Evolutionary conservation across 2,329 filamentous ascomycete species (phyloP).

Genomic region (Berkeleyomyces rouxiae): DNA sequence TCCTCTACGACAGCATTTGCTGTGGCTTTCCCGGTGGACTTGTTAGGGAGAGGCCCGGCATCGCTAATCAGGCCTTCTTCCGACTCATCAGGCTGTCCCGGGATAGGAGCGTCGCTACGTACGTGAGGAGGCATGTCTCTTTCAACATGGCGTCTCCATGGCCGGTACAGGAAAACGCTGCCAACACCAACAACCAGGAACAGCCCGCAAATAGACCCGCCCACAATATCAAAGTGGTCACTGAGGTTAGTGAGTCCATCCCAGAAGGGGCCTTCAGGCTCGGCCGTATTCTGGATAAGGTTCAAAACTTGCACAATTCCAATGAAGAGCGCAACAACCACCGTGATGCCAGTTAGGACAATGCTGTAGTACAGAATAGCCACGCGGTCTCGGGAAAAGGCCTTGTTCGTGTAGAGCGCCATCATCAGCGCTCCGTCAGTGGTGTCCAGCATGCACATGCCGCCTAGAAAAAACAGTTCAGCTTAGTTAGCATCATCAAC

Average conservation of each 20-base stretch:
- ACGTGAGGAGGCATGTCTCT: slow-evolving; percentile 19
- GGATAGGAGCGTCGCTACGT: not conserved
- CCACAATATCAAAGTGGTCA: slow-evolving; percentile 73
- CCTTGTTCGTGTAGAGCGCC: slow-evolving; percentile 69
- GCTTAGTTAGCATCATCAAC: not conserved
- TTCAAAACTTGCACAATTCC: slow-evolving; percentile 72
- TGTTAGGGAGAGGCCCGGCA: slow-evolving; percentile 1
- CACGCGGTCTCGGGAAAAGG: slow-evolving; percentile 64
- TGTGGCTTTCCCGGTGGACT: not conserved
- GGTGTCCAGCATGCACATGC: slow-evolving; percentile 91
- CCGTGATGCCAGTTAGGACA: slow-evolving; percentile 67
- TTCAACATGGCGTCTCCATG: slow-evolving; percentile 46
- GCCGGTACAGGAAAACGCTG: slow-evolving; percentile 59
- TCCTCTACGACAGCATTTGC: not conserved
- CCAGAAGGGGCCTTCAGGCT: slow-evolving; percentile 70
- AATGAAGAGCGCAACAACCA: slow-evolving; percentile 70
- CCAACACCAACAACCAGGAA: slow-evolving; percentile 64
- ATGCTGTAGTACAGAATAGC: slow-evolving; percentile 90
- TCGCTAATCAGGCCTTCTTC: slow-evolving; percentile 5
- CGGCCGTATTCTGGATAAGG: slow-evolving; percentile 57
- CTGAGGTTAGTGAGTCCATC: slow-evolving; percentile 62
- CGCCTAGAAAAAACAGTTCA: slow-evolving; percentile 33
- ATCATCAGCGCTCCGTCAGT: slow-evolving; percentile 91
- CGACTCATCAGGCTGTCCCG: not conserved
- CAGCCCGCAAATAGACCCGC: slow-evolving; percentile 68